Conservation (phyloP, 176 grass and related monocot genomes). For the Elymus sibiricus region DNA sequence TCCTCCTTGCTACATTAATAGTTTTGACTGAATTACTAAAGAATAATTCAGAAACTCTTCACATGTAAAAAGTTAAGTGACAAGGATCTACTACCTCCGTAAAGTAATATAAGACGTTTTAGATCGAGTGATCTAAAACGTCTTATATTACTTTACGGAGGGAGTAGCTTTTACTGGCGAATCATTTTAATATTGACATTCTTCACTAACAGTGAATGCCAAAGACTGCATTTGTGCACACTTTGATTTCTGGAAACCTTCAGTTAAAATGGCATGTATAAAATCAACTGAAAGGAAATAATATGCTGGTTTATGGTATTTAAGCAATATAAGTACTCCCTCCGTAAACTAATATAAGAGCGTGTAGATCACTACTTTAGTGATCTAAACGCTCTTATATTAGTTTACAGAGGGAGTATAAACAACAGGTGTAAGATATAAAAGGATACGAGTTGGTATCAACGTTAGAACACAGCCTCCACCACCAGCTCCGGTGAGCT, state of each 20-base stretch:
- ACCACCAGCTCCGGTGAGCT: slow-evolving; percentile 93
- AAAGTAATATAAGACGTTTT: too few species aligned
- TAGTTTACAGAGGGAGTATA: too few species aligned
- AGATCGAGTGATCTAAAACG: too few species aligned
- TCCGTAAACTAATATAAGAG: too few species aligned
- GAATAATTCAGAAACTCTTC: neutral
- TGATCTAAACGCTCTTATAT: too few species aligned
- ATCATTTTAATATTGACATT: neutral
- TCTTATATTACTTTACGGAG: too few species aligned
- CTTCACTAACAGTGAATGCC: slow-evolving; percentile 12
- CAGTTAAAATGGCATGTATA: neutral
- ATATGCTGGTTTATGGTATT: neutral
- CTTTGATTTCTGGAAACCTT: neutral
- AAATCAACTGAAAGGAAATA: neutral
- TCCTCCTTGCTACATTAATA: neutral
- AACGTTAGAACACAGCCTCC: slow-evolving; percentile 94
- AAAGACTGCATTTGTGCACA: neutral
- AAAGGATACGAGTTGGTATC: slow-evolving; percentile 83
- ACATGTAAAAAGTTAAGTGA: neutral
- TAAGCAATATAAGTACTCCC: slow-evolving; percentile 13
- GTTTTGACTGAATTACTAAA: neutral
- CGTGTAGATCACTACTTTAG: too few species aligned
- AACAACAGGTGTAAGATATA: neutral
- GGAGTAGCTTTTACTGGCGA: neutral
- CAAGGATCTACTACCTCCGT: too few species aligned